Percentiles rank a stretch among this genome's conserved stretches.
These are phyloP conservation scores for Eimeria necatrix DNA, from an alignment of 169 alveolate species.

Conservation along the genomic window DNA sequence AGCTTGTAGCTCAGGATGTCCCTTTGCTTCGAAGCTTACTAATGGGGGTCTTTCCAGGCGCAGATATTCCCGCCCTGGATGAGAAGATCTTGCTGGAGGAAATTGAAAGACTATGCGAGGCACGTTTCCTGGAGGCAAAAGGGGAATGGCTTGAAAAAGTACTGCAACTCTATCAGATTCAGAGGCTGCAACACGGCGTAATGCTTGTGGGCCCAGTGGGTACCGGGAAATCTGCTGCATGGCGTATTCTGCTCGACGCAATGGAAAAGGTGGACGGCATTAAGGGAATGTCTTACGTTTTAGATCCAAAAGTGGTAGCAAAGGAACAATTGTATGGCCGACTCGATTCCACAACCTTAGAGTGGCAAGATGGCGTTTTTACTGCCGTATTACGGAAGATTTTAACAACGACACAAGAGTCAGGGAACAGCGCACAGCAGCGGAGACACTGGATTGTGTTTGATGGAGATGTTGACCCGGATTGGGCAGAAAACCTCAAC, in stretches of 20 bases:
- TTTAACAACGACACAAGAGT: conserved; percentile 88
- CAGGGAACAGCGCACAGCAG: conserved; percentile 85
- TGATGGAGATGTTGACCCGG: conserved; percentile 99
- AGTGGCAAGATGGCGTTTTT: conserved; percentile 98
- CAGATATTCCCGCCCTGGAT: conserved; percentile 92
- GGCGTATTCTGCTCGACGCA: conserved; percentile 94
- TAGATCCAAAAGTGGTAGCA: conserved; percentile 97
- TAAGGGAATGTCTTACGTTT: conserved; percentile 86
- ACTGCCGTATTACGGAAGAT: conserved; percentile 95
- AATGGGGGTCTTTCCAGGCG: conserved; percentile 98
- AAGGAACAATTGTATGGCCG: conserved; percentile 94
- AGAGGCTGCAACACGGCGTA: conserved; percentile 96
- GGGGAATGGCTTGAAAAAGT: conserved; percentile 93
- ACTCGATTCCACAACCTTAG: conserved; percentile 95
- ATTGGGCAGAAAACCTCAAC: conserved; percentile 99
- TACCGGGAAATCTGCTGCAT: conserved; percentile 96
- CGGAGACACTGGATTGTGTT: conserved; percentile 98
- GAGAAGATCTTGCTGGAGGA: conserved; percentile 93
- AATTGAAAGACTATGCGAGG: conserved; percentile 56
- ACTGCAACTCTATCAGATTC: conserved; percentile 95
- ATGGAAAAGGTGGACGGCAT: conserved; percentile 88
- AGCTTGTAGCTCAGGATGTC: conserved; percentile 97
- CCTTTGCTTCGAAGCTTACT: conserved; percentile 93
- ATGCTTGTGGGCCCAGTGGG: conserved; percentile 97
- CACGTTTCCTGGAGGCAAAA: conserved; percentile 53